A percentile compares a stretch with the other conserved stretches of the same genome.
Conservation (phyloP, 2,329 filamentous ascomycete species). For the Ophiostoma sp. region DNA sequence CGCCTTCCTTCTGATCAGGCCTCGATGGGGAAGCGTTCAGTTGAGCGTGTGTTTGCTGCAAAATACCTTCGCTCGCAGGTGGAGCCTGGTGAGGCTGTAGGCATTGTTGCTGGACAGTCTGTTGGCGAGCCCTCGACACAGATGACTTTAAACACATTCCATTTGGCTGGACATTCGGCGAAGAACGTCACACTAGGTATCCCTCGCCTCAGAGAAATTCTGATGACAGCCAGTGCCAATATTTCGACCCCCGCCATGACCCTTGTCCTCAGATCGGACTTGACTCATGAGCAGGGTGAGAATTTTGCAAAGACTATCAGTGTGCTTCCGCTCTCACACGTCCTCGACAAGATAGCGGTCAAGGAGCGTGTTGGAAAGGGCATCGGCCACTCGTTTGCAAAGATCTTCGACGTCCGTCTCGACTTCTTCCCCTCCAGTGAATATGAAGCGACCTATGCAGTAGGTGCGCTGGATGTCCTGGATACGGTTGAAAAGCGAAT, state of each 20-base stretch:
- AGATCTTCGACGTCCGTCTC: conserved; percentile 79
- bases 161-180: conserved; percentile 95
- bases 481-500: conserved; percentile 79
- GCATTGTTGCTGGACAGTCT: conserved; percentile 94
- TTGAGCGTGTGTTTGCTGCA: conserved; percentile 80
- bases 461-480: conserved; percentile 74
- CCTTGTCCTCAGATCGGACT: conserved; percentile 70
- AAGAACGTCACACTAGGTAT: conserved; percentile 99
- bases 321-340: conserved; percentile 76
- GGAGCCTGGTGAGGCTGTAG: conserved; percentile 93
- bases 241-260: conserved; percentile 94
- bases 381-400: conserved; percentile 67
- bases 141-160: conserved; percentile 99
- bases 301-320: conserved; percentile 91
- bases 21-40: conserved; percentile 65
- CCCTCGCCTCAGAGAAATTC: conserved; percentile 90
- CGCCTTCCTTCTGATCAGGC: conserved; percentile 38
- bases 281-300: conserved; percentile 67
- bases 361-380: conserved; percentile 77
- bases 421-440: conserved; percentile 82
- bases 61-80: conserved; percentile 92
- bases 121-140: conserved; percentile 97
- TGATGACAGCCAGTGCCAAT: conserved; percentile 90
- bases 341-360: conserved; percentile 78
- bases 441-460: conserved; percentile 83